Conservation (phyloP, 305 asterid species). For the Fraxinus sp. region DNA sequence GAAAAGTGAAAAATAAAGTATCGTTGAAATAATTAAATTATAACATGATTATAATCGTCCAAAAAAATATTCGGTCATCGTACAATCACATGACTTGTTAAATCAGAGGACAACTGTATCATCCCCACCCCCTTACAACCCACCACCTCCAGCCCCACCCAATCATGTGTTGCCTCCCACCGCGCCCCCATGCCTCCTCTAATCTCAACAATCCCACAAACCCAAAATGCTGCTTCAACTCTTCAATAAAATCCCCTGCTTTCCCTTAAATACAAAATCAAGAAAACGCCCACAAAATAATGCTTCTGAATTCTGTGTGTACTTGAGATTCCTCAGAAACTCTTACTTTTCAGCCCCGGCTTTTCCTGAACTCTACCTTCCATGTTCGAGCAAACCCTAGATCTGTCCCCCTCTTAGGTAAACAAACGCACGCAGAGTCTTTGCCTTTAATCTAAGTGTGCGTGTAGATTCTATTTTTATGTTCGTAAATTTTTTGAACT, state of each 20-base stretch:
- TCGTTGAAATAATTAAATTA: no score
- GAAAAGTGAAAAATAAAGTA: no score
- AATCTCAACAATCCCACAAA: constrained; percentile 44
- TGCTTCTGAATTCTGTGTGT: constrained; percentile 1
- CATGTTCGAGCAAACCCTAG: constrained; percentile 87
- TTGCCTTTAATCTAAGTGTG: constrained; percentile 29
- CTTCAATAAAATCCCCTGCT: neutral
- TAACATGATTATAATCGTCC: neutral
- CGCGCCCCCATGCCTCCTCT: constrained; percentile 63
- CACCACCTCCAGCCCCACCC: constrained; percentile 47
- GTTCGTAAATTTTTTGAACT: constrained; percentile 17
- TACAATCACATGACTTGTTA: constrained; percentile 47
- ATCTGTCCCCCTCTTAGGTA: constrained; percentile 80
- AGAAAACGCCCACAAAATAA: neutral
- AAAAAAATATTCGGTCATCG: constrained; percentile 33
- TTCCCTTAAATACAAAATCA: constrained; percentile 2
- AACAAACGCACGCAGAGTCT: constrained; percentile 33
- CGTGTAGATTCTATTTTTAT: constrained; percentile 17
- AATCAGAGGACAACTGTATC: constrained; percentile 61
- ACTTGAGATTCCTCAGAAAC: neutral
- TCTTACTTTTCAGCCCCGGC: neutral
- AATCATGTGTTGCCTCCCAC: constrained; percentile 51
- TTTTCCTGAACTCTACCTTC: constrained; percentile 26
- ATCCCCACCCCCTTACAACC: constrained; percentile 25
- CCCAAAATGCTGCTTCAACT: neutral